A percentile compares a stretch with the other conserved stretches of the same genome.
Evolutionary conservation across 177 flowering plant species (phyloP).

Genomic region (Telopea speciosissima): DNA sequence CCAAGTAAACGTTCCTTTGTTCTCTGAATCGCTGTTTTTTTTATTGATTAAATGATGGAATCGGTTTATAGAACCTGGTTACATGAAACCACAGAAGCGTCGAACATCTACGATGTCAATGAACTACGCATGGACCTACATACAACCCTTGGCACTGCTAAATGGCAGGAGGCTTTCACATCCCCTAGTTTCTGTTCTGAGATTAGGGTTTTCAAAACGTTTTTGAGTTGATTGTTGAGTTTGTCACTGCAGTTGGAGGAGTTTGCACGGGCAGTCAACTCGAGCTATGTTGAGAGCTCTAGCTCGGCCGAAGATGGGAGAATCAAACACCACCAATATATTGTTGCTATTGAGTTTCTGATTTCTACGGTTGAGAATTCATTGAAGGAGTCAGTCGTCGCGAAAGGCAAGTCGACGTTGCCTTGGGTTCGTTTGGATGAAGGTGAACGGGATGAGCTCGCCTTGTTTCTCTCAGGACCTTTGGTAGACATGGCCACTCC

Average conservation of each 20-base stretch:
- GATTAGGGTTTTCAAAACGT: neutral
- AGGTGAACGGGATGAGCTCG: slow-evolving; percentile 81
- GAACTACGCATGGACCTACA: slow-evolving; percentile 65
- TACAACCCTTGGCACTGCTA: slow-evolving; percentile 80
- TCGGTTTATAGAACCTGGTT: slow-evolving; percentile 86
- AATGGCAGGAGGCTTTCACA: slow-evolving; percentile 80
- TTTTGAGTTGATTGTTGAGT: neutral
- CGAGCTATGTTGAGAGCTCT: slow-evolving; percentile 36
- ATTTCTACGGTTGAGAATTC: slow-evolving; percentile 48
- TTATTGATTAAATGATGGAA: slow-evolving; percentile 62
- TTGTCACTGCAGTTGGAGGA: slow-evolving; percentile 68
- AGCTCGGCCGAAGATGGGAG: slow-evolving; percentile 45
- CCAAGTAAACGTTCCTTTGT: no score
- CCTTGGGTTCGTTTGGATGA: slow-evolving; percentile 88
- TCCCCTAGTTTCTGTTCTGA: neutral
- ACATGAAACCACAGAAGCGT: slow-evolving; percentile 45
- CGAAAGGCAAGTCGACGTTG: slow-evolving; percentile 52
- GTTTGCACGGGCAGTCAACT: slow-evolving; percentile 64
- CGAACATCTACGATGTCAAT: slow-evolving; percentile 35
- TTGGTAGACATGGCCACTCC: slow-evolving; percentile 15
- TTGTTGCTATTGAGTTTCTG: slow-evolving; percentile 53
- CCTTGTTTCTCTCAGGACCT: slow-evolving; percentile 63
- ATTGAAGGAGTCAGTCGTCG: slow-evolving; percentile 32
- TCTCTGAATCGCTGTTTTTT: no score
- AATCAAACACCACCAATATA: slow-evolving; percentile 67